Conservation (phyloP, 768 basidiomycete species). For the Suillus fuscotomentosus region DNA sequence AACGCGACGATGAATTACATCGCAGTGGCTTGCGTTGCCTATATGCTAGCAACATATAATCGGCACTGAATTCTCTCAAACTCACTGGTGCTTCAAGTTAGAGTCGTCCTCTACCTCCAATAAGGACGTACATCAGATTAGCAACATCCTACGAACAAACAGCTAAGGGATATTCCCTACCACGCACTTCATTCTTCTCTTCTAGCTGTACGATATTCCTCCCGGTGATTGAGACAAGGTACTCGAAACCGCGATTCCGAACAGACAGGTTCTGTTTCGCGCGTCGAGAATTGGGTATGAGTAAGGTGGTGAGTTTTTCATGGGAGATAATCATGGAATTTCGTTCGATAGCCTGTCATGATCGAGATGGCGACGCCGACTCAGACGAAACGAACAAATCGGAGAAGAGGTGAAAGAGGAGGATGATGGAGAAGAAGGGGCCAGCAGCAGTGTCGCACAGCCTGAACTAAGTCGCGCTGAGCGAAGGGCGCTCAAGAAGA, state of each 20-base stretch:
- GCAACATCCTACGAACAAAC: too few species aligned
- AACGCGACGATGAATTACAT: too few species aligned
- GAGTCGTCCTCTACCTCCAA: too few species aligned
- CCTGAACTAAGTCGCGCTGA: constrained; percentile 70
- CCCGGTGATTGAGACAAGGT: not conserved
- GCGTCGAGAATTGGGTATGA: not conserved
- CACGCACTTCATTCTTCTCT: too few species aligned
- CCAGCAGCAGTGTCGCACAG: constrained; percentile 29
- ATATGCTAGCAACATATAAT: too few species aligned
- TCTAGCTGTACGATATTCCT: too few species aligned
- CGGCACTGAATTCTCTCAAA: too few species aligned
- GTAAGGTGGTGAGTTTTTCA: constrained; percentile 37
- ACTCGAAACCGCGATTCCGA: not conserved
- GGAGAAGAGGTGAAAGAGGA: constrained; percentile 40
- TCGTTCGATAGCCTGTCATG: not conserved
- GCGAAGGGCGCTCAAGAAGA: constrained; percentile 81
- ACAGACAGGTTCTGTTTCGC: not conserved
- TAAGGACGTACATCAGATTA: too few species aligned
- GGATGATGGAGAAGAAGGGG: constrained; percentile 29
- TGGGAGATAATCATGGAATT: not conserved
- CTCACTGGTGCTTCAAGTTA: too few species aligned
- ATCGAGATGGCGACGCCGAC: constrained; percentile 37
- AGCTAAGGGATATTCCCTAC: too few species aligned
- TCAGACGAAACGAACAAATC: constrained; percentile 39
- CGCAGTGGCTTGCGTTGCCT: too few species aligned